These are phyloP conservation scores for Ascochyta fabae DNA, from an alignment of 2,329 filamentous ascomycete genomes.

Conservation along the genomic window DNA sequence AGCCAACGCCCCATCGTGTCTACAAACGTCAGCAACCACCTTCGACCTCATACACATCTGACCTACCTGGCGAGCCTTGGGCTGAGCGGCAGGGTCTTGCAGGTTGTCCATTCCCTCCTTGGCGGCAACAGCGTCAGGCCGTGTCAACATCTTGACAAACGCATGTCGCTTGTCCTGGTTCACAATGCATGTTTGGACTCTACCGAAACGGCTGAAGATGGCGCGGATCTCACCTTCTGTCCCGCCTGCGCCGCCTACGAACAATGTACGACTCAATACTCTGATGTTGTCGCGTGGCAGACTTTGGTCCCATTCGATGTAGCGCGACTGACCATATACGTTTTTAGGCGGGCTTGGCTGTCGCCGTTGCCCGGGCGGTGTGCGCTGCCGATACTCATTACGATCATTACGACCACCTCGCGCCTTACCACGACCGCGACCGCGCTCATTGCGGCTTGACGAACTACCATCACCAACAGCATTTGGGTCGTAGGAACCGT, in stretches of 20 bases:
- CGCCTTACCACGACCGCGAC: constrained; percentile 58
- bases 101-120: constrained; percentile 87
- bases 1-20: constrained; percentile 97
- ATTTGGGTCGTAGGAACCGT: constrained; percentile 75
- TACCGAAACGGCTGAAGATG: constrained; percentile 81
- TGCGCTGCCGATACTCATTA: constrained; percentile 83
- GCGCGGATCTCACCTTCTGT: constrained; percentile 81
- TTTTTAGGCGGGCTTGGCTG: constrained; percentile 59
- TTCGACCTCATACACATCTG: background rate
- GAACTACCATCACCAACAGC: constrained; percentile 60
- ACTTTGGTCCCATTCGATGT: constrained; percentile 77
- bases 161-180: constrained; percentile 98
- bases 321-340: constrained; percentile 63
- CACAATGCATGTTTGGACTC: constrained; percentile 96
- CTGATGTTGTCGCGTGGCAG: constrained; percentile 77
- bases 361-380: constrained; percentile 74
- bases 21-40: constrained; percentile 49
- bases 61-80: constrained; percentile 59
- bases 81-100: constrained; percentile 73
- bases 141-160: constrained; percentile 97
- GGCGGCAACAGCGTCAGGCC: constrained; percentile 80
- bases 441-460: constrained; percentile 64
- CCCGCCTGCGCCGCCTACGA: constrained; percentile 83
- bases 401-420: constrained; percentile 55
- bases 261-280: constrained; percentile 92